These are phyloP conservation scores for Cladorrhinum samala DNA, from an alignment of 495 filamentous ascomycete species.

Conservation along the genomic window DNA sequence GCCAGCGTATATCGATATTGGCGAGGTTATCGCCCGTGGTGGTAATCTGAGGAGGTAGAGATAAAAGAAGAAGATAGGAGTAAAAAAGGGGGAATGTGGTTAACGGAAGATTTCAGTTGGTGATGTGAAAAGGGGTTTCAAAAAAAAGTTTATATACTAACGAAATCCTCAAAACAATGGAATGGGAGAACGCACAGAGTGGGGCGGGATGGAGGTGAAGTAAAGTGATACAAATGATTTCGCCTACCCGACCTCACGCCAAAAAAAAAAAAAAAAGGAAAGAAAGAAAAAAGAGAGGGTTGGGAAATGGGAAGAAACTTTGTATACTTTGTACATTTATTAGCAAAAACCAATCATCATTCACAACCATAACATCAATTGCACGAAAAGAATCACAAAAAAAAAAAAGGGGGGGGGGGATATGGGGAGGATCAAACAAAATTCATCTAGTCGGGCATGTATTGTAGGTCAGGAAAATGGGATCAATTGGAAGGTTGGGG, in stretches of 20 bases:
- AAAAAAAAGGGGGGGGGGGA: background rate
- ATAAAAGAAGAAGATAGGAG: background rate
- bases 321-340: background rate
- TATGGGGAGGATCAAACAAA: too few relatives aligned
- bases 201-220: background rate
- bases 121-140: background rate
- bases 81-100: background rate
- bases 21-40: conserved; percentile 66
- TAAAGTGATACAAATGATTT: background rate
- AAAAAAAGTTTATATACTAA: background rate
- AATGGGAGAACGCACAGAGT: background rate
- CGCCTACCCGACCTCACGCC: background rate
- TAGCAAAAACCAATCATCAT: background rate
- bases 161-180: too few relatives aligned
- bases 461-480: background rate
- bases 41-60: background rate
- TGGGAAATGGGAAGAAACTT: too few relatives aligned
- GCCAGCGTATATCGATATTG: conserved; percentile 80
- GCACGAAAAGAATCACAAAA: background rate
- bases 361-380: background rate
- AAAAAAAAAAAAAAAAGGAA: background rate
- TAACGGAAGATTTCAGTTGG: too few relatives aligned
- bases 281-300: background rate
- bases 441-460: too few relatives aligned
- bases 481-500: too few relatives aligned